Evolutionary conservation across 495 filamentous ascomycete genomes (phyloP).

Genomic region (Chaetomium cochliodes): DNA sequence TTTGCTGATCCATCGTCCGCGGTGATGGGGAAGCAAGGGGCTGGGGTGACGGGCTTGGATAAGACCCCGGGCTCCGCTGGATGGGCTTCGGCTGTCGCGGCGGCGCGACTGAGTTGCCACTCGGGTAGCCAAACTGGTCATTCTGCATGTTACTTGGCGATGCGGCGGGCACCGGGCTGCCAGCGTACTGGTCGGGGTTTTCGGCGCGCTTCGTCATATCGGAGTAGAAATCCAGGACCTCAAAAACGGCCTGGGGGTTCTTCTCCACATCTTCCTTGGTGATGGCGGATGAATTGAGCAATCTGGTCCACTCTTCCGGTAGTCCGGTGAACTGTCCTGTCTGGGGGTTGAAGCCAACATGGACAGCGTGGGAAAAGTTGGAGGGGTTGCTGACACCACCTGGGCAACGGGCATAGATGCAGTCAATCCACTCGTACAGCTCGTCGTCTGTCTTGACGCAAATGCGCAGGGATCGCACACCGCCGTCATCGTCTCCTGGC

Average conservation of each 20-base stretch:
- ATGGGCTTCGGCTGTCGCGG: slow-evolving; percentile 60
- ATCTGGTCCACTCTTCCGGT: slow-evolving; percentile 92
- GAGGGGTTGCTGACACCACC: slow-evolving; percentile 97
- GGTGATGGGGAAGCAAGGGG: slow-evolving; percentile 32
- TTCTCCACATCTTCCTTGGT: slow-evolving; percentile 97
- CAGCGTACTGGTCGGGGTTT: slow-evolving; percentile 69
- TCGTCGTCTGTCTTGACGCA: slow-evolving; percentile 93
- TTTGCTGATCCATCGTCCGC: slow-evolving; percentile 43
- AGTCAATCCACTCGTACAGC: slow-evolving; percentile 97
- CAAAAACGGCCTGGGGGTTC: slow-evolving; percentile 96
- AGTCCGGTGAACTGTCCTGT: slow-evolving; percentile 91
- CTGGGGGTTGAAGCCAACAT: slow-evolving; percentile 93
- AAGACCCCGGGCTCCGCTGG: slow-evolving; percentile 51
- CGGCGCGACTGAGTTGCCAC: slow-evolving; percentile 71
- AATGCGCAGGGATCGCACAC: slow-evolving; percentile 76
- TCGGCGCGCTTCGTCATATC: slow-evolving; percentile 87
- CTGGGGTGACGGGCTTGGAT: slow-evolving; percentile 32
- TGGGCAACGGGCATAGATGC: slow-evolving; percentile 91
- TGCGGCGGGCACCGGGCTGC: slow-evolving; percentile 63
- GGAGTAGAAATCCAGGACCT: slow-evolving; percentile 96
- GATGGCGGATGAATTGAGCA: slow-evolving; percentile 91
- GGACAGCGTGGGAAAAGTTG: slow-evolving; percentile 93
- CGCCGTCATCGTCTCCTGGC: slow-evolving; percentile 66
- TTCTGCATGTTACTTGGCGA: slow-evolving; percentile 56
- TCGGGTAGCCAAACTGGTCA: slow-evolving; percentile 64